Percentiles rank a stretch among this genome's conserved stretches.
These are phyloP conservation scores for Atalantia buxifolia DNA, from an alignment of 345 rosid species.

Conservation along the genomic window DNA sequence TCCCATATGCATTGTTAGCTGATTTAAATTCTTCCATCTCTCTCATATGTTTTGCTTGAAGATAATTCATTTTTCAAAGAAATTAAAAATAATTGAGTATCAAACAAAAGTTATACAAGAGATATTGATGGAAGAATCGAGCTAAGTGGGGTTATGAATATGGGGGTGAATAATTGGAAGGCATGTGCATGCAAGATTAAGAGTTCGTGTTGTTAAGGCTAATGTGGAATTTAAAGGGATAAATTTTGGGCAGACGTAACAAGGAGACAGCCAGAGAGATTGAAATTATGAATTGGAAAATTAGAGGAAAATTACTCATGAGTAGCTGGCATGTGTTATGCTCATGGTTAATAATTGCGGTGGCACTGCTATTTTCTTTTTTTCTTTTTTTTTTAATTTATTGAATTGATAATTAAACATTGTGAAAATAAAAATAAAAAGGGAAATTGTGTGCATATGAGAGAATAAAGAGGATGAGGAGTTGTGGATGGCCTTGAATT, in stretches of 20 bases:
- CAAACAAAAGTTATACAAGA: background rate
- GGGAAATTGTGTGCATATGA: background rate
- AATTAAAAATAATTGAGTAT: background rate
- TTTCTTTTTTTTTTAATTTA: too few relatives aligned
- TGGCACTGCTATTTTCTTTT: too few relatives aligned
- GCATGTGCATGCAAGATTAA: background rate
- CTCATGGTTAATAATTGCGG: background rate
- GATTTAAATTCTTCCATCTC: constrained; percentile 15
- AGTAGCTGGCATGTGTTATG: background rate
- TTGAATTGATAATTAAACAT: too few relatives aligned
- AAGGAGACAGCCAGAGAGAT: background rate
- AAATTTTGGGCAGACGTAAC: background rate
- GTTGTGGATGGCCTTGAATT: constrained; percentile 6
- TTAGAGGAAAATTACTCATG: background rate
- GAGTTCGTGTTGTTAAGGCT: background rate
- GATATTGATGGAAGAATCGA: background rate
- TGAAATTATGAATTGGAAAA: background rate
- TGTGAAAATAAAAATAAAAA: background rate
- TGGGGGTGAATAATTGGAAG: background rate
- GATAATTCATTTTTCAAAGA: background rate
- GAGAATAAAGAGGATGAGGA: background rate
- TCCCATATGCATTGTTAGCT: background rate
- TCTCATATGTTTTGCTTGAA: background rate
- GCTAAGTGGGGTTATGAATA: too few relatives aligned
- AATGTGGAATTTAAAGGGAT: background rate